Evolutionary conservation across 2,329 filamentous ascomycete species (phyloP).

Genomic region (Alternaria hordeiaustralica): DNA sequence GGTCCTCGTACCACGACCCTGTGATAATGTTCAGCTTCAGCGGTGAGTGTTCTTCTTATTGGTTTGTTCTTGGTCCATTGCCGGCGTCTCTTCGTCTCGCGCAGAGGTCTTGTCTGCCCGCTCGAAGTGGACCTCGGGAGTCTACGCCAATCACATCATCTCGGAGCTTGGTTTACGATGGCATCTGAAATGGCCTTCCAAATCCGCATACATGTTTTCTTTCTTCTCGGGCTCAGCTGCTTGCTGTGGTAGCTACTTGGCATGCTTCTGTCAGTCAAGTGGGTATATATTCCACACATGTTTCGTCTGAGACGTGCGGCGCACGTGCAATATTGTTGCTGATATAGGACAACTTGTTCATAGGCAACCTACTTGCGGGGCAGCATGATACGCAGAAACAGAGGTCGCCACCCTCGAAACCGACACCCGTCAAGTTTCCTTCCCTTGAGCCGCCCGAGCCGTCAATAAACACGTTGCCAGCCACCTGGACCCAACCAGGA

Average conservation of each 20-base stretch:
- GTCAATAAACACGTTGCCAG: slow-evolving; percentile 28
- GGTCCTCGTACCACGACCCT: background rate
- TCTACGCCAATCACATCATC: slow-evolving; percentile 1
- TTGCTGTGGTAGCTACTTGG: slow-evolving; percentile 8
- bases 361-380: slow-evolving; percentile 48
- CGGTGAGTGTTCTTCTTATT: slow-evolving; percentile 35
- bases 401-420: slow-evolving; percentile 56
- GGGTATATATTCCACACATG: slow-evolving; percentile 29
- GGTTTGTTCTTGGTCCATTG: background rate
- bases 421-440: slow-evolving; percentile 62
- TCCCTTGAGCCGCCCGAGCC: slow-evolving; percentile 49
- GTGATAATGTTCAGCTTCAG: slow-evolving; percentile 47
- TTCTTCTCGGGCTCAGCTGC: background rate
- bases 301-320: slow-evolving; percentile 33
- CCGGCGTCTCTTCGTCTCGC: slow-evolving; percentile 1
- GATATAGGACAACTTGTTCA: slow-evolving; percentile 27
- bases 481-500: slow-evolving; percentile 44
- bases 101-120: slow-evolving; percentile 1
- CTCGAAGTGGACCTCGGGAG: background rate
- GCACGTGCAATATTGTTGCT: slow-evolving; percentile 39
- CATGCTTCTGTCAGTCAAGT: slow-evolving; percentile 26
- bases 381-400: slow-evolving; percentile 49
- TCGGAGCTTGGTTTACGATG: background rate
- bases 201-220: background rate
- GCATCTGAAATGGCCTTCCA: background rate